Conservation (phyloP, 1,139 yeast species). For the Sugiyamaella paludigena region DNA sequence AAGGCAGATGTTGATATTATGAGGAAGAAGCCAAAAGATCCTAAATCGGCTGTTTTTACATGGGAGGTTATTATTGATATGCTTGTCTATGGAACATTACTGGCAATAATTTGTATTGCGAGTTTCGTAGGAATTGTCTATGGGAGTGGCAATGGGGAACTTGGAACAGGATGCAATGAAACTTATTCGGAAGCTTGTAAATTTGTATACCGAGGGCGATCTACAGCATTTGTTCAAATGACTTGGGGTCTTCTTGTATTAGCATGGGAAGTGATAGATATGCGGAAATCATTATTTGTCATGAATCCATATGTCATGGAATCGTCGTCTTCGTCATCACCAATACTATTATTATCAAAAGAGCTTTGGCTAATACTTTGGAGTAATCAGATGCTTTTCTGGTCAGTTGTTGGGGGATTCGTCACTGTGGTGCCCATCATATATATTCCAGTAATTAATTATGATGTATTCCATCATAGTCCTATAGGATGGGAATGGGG, state of each 20-base stretch:
- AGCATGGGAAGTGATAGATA: conserved; percentile 89
- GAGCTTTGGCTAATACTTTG: conserved; percentile 62
- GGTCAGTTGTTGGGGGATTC: conserved; percentile 77
- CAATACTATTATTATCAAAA: conserved; percentile 56
- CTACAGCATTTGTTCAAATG: conserved; percentile 79
- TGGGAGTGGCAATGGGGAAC: conserved; percentile 49
- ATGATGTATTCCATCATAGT: conserved; percentile 70
- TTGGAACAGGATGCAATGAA: conserved; percentile 66
- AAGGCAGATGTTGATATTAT: conserved; percentile 64
- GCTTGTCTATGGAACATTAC: conserved; percentile 68
- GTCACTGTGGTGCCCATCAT: conserved; percentile 76
- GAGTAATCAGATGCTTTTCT: conserved; percentile 74
- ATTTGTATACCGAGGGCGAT: conserved; percentile 73
- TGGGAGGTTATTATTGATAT: conserved; percentile 71
- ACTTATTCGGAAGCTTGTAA: conserved; percentile 49
- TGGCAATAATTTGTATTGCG: conserved; percentile 71
- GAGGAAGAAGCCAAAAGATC: conserved; percentile 60
- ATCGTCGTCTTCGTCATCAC: conserved; percentile 55
- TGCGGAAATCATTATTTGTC: conserved; percentile 67
- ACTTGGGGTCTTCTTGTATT: conserved; percentile 86
- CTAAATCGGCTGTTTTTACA: conserved; percentile 61
- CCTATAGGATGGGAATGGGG: conserved; percentile 87
- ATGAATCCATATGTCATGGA: conserved; percentile 69
- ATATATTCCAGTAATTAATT: conserved; percentile 84
- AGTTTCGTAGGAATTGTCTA: conserved; percentile 66